Evolutionary conservation across 805 yeast species (phyloP).

Genomic region (Myxozyma geophila): DNA sequence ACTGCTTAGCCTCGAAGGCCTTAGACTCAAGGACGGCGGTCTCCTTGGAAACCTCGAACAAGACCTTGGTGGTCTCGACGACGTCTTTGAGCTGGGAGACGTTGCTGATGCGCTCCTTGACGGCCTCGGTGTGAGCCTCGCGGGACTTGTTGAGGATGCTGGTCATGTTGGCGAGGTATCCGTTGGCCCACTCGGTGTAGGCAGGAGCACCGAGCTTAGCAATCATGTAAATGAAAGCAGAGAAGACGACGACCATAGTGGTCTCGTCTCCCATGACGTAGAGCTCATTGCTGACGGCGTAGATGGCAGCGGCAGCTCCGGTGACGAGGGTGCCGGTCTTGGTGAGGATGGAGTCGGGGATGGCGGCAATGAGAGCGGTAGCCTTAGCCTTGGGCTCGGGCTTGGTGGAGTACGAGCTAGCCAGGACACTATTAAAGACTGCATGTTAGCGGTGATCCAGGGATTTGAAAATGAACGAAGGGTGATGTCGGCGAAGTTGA

Average conservation of each 20-base stretch:
- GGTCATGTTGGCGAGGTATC: constrained; percentile 78
- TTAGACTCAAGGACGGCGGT: constrained; percentile 95
- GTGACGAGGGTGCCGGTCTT: constrained; percentile 97
- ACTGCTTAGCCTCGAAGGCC: constrained; percentile 90
- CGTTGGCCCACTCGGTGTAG: constrained; percentile 92
- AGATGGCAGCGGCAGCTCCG: constrained; percentile 89
- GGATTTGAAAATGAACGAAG: too few species aligned
- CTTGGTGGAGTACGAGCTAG: constrained; percentile 43
- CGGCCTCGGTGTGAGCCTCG: constrained; percentile 88
- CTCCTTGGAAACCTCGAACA: constrained; percentile 94
- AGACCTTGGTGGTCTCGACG: constrained; percentile 84
- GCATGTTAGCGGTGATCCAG: too few species aligned
- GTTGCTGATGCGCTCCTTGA: constrained; percentile 85
- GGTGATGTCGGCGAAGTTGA: background rate
- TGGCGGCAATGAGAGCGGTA: constrained; percentile 80
- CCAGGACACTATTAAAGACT: constrained; percentile 7
- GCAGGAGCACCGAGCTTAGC: constrained; percentile 92
- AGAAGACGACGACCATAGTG: constrained; percentile 77
- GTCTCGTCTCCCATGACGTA: constrained; percentile 95
- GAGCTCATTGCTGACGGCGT: constrained; percentile 91
- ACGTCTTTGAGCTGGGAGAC: constrained; percentile 91
- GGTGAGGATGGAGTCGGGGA: constrained; percentile 83
- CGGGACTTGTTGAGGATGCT: constrained; percentile 85
- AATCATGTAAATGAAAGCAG: constrained; percentile 71
- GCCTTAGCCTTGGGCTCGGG: constrained; percentile 91